Evolutionary conservation across 768 basidiomycete genomes (phyloP), one percentile per base, ranked within the genome.

Genomic region (Cantharellus cinnabarinus): DNA sequence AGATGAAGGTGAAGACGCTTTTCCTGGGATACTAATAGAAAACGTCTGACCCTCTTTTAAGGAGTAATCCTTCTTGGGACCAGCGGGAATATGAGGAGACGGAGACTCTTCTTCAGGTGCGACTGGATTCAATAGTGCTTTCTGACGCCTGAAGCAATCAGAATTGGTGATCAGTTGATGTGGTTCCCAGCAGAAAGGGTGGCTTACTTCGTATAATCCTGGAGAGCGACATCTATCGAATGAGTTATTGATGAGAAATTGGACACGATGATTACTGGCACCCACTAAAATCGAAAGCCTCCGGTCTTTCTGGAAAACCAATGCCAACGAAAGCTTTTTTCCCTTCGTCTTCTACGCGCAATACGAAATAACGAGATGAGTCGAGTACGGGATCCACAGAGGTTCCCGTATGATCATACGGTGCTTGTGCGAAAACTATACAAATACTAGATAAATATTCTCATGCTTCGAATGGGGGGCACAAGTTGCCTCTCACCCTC

Each of bases 41-140:
- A 97, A 93, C 0, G 91, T 95, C 68, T 97, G 88, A 4, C 91
- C 91, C 64, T 90, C 89, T 69, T 94, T 95, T 64, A 97, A 71
- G 42, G 85, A 85, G 70, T 90, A 95, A 64, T 97, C 91, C 69
- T 89, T 88, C 74, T 89, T 90, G 2, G 89, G 87, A 5, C 83
- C 88, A 4, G 76, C 62, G 7, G 89, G 83, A 59, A 85, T 64
- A 63, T 83, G 78, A 4, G 85, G 80, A n/a, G 85, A 83, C 1
- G 72, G 71, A 3, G 73, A 62, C 4, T 73, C 71, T 4, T 73
- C 65, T 4, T 71, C 67, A 3, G 78, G 67, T 55, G 73, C 68
- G 3, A 71, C 68, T 15, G 77, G 79, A 62, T 83, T 79, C 38
- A 82, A 72, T 15, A 75, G 74, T 52, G 85, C 82, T 66, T 78